Evolutionary conservation across 1,284 basidiomycete genomes (phyloP).

Genomic region (Trichosporon ovoides): DNA sequence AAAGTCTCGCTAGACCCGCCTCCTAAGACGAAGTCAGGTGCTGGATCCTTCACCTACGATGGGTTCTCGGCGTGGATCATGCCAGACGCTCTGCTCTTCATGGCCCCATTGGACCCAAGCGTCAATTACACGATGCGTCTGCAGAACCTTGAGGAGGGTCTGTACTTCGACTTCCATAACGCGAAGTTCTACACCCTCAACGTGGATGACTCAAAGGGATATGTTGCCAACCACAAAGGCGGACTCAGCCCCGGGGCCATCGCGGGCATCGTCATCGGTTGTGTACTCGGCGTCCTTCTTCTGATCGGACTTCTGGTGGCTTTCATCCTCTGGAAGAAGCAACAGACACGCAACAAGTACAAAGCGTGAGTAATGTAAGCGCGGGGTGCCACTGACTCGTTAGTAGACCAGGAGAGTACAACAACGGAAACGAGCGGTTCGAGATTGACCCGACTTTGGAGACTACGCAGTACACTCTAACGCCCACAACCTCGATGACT

Average conservation of each 20-base stretch:
- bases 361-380: neutral
- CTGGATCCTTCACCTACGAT: neutral
- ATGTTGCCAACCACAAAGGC: too few species aligned
- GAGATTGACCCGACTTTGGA: neutral
- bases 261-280: conserved; percentile 1
- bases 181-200: conserved; percentile 1
- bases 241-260: neutral
- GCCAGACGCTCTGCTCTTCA: neutral
- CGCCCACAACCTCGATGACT: neutral
- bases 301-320: neutral
- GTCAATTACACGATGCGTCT: neutral
- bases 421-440: neutral
- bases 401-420: neutral
- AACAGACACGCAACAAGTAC: neutral
- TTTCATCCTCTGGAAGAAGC: neutral
- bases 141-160: neutral
- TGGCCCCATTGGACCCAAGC: neutral
- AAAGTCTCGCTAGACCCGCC: neutral
- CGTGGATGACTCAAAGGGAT: neutral
- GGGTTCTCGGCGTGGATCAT: neutral
- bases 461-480: neutral
- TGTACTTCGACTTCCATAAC: neutral
- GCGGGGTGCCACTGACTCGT: neutral
- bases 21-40: neutral
- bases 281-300: neutral